A percentile compares a stretch with the other conserved stretches of the same genome.
Conservation (phyloP, 257 asterid genomes). For the Solanum chmielewskii region DNA sequence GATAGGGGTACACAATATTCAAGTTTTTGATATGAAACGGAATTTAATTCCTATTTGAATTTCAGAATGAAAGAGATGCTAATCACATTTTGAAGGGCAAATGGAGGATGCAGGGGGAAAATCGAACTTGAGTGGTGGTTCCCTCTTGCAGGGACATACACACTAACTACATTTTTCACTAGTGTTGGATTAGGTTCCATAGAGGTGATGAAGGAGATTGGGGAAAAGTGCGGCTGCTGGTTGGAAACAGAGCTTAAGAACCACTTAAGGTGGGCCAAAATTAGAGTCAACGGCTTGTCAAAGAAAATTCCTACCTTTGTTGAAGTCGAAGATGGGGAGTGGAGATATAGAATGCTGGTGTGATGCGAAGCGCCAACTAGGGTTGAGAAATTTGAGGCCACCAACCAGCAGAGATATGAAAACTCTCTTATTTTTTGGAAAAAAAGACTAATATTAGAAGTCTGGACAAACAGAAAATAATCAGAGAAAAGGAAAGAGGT, state of each 20-base stretch:
- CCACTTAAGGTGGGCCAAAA: neutral
- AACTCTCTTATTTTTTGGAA: neutral
- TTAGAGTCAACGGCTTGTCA: neutral
- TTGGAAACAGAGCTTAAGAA: neutral
- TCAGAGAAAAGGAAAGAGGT: no score
- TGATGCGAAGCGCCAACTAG: neutral
- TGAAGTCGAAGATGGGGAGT: neutral
- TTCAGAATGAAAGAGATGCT: neutral
- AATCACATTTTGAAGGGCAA: neutral
- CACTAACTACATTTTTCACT: neutral
- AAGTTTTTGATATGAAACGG: neutral
- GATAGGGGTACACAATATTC: no score
- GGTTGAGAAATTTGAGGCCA: no score
- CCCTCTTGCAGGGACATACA: neutral
- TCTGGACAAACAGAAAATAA: no score
- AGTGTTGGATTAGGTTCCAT: neutral
- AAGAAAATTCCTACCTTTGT: no score
- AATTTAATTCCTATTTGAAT: no score
- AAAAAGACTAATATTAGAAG: no score
- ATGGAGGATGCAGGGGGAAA: neutral
- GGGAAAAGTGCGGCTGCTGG: no score
- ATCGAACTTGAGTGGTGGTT: neutral
- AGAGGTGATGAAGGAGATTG: neutral
- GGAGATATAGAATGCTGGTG: neutral
- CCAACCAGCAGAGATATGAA: neutral